phyloP scores from a whole-genome alignment of 306 rosid genomes.

The Gynostemma pentaphyllum region DNA sequence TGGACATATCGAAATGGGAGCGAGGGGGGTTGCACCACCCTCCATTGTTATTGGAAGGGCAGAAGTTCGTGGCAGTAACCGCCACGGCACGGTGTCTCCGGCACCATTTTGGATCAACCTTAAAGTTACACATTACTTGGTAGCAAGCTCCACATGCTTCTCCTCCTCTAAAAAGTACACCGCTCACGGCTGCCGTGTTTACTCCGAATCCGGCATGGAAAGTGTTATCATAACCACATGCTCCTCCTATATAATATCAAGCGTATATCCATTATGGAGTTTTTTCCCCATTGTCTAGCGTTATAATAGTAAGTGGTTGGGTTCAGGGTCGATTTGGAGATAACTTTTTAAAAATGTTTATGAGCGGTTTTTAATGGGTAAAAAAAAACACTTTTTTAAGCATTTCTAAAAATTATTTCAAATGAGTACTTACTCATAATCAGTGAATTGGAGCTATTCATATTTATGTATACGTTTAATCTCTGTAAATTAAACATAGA shows the following conservation, averaged over 20 bases:
- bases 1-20: constrained; percentile 79
- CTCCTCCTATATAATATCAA: constrained; percentile 44
- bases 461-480: no score
- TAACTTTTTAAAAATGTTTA: no score
- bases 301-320: no score
- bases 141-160: constrained; percentile 81
- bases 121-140: constrained; percentile 52
- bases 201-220: constrained; percentile 71
- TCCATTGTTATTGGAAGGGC: constrained; percentile 75
- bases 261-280: no score
- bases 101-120: constrained; percentile 64
- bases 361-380: no score
- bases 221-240: constrained; percentile 69
- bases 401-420: no score
- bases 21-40: constrained; percentile 85
- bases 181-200: constrained; percentile 71
- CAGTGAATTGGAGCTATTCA: no score
- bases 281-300: no score
- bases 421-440: no score
- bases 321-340: no score
- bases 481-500: no score
- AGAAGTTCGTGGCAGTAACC: constrained; percentile 62
- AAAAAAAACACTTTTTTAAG: no score
- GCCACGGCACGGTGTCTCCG: constrained; percentile 30
- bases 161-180: constrained; percentile 47